Evolutionary conservation across 257 asterid genomes (phyloP), one percentile per base, ranked within the genome.

Genomic region (Mitragyna speciosa): DNA sequence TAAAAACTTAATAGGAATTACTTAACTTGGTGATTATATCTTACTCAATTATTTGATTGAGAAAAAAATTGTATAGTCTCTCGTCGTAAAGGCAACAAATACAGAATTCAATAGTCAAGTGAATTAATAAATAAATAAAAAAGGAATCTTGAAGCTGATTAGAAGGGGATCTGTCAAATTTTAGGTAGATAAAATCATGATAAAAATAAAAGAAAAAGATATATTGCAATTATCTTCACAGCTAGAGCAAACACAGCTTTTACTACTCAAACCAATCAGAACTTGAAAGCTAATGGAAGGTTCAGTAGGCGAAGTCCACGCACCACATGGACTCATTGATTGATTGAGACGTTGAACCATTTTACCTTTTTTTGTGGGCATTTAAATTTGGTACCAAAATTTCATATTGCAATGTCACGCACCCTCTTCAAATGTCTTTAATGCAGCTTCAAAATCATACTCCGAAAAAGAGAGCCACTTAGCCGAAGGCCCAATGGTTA

Each of bases 321-420:
- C 43, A 58, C 41, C 71, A 76, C 71, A 76, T 76, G 61, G 72
- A 41, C 54, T 76, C 79, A 61, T 76, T 76, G 79, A 61, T 61
- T 76, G 79, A 63, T 47, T 72, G 26, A 12, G 61, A 72, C 61
- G 5, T 72, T 28, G 12, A 47, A 72, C 41, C 56, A 0, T 8
- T 68, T 24, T 22, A 26, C 36, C 54, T 58, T 12, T 58, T 12
- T 52, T 36, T 36, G 39, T 36, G 39, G 39, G 39, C 4, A 36
- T 4, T 7, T 59, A 52, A 12, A 22, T 75, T 75, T 75, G 69
- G 78, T 56, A 54, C 69, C 47, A 30, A 33, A 75, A 10, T 58
- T 43, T 56, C 78, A 10, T 54, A 31, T n/a, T 17, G 33, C 52
- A 54, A 41, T 7, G 58, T 74, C 49, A 68, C 1, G 65, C 77